phyloP scores from a whole-genome alignment of 2,329 filamentous ascomycete species.

The Xylaria sp. region DNA sequence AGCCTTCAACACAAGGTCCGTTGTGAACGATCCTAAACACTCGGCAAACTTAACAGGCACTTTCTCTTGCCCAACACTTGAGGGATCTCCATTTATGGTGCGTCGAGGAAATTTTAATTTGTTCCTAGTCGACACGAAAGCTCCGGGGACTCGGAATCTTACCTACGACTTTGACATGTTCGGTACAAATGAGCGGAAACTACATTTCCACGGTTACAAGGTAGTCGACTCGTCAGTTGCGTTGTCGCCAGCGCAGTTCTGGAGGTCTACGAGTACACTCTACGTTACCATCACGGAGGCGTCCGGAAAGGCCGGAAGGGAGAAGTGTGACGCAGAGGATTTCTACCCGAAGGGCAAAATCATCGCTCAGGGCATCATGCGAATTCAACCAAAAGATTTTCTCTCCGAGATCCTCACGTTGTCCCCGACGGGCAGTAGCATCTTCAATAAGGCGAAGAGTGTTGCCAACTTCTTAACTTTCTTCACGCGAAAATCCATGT shows the following conservation, averaged over 20 bases:
- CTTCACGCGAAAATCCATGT: conserved; percentile 65
- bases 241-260: conserved; percentile 66
- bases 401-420: conserved; percentile 66
- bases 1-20: conserved; percentile 62
- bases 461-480: conserved; percentile 64
- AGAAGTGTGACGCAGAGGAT: conserved; percentile 51
- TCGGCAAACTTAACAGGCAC: conserved; percentile 67
- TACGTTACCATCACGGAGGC: conserved; percentile 68
- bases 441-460: conserved; percentile 58
- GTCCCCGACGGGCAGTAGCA: conserved; percentile 59
- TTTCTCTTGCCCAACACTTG: conserved; percentile 65
- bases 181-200: conserved; percentile 61
- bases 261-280: conserved; percentile 70
- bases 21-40: conserved; percentile 61
- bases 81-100: conserved; percentile 70
- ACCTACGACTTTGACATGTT: conserved; percentile 72
- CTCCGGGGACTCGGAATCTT: conserved; percentile 68
- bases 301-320: conserved; percentile 40
- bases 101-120: conserved; percentile 67
- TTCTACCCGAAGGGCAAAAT: conserved; percentile 57
- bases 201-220: conserved; percentile 72
- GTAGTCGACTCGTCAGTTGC: conserved; percentile 70
- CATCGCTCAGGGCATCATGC: conserved; percentile 69
- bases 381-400: conserved; percentile 65
- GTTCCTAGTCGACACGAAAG: conserved; percentile 63